Base-by-base conservation (phyloP, 176 grass and related monocot species). In the sorghum (Sorghum bicolor) region DNA sequence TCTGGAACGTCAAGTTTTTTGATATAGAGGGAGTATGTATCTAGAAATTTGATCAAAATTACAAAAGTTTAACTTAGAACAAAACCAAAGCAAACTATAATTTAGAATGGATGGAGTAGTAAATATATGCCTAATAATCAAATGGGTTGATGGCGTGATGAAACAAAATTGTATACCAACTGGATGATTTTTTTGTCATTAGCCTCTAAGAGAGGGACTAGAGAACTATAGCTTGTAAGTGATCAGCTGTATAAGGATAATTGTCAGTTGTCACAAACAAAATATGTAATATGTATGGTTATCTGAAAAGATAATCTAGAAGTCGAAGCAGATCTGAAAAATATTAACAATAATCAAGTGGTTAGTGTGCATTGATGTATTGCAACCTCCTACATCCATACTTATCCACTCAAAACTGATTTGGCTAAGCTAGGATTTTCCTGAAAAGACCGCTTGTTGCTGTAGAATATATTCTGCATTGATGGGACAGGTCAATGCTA, bases 401-500 rank as follows among this genome's bases (percentile, higher is more conserved):
- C 24, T n/a, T 80, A 74, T 74, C 69, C 96, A 47, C 33, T 69
- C n/a, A 61, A 30, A 80, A 58, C 15, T 31, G 22, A 75, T 75
- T 60, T 85, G 82, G 62, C 75, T 74, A 75, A 31, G 82, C 24
- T 84, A 74, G 61, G 76, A 61, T 80, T 74, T 68, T 62, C 61
- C 60, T 48, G 82, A 84, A 34, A 34, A 61, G 76, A 84, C 62
- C 15, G 22, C 69, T 62, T 48, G 29, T 68, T 61, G 37, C 11
- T 30, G 75, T 32, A 31, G 82, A 89, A 89, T 75, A 89, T 89
- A 85, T 89, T 89, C 82, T 58, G 39, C 41, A 68, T 5, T 28
- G 69, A 67, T n/a, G 16, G 53, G 44, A 73, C 25, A 67, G 32
- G 63, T 29, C 82, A 69, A 19, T 47, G 26, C 43, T 26, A 25